Percentiles rank a stretch among this genome's conserved stretches.
These are phyloP conservation scores for Brettanomyces anomalus DNA, from an alignment of 805 yeast species.

Conservation along the genomic window DNA sequence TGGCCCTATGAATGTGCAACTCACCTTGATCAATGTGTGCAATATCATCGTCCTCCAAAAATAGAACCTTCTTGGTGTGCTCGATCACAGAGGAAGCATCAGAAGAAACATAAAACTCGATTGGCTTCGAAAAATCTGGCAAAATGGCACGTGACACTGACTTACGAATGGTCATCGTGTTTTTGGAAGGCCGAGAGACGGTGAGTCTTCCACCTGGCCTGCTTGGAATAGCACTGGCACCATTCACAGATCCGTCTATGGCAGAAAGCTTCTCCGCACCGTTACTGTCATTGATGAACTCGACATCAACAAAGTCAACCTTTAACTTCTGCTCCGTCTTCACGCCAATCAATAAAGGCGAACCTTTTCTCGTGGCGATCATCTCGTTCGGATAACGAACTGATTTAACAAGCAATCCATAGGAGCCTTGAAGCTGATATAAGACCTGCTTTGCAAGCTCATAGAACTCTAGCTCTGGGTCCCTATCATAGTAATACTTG, in stretches of 20 bases:
- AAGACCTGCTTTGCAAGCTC: constrained; percentile 89
- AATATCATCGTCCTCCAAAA: constrained; percentile 95
- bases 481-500: constrained; percentile 75
- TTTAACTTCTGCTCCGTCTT: constrained; percentile 91
- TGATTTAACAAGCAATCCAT: constrained; percentile 90
- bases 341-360: constrained; percentile 95
- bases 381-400: constrained; percentile 91
- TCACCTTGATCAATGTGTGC: constrained; percentile 98
- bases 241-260: constrained; percentile 7
- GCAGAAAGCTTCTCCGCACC: constrained; percentile 2
- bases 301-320: constrained; percentile 97
- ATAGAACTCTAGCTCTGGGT: constrained; percentile 76
- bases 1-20: constrained; percentile 94
- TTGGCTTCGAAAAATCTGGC: constrained; percentile 84
- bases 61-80: constrained; percentile 94
- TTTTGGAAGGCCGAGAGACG: constrained; percentile 1
- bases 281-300: constrained; percentile 62
- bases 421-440: constrained; percentile 93
- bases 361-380: constrained; percentile 96
- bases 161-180: constrained; percentile 20
- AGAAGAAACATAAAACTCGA: constrained; percentile 91
- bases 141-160: constrained; percentile 87
- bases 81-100: constrained; percentile 96
- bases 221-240: neutral
- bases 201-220: neutral